Base-by-base conservation (phyloP, 352 stramenopile species). In the Pythium aristosporum region DNA sequence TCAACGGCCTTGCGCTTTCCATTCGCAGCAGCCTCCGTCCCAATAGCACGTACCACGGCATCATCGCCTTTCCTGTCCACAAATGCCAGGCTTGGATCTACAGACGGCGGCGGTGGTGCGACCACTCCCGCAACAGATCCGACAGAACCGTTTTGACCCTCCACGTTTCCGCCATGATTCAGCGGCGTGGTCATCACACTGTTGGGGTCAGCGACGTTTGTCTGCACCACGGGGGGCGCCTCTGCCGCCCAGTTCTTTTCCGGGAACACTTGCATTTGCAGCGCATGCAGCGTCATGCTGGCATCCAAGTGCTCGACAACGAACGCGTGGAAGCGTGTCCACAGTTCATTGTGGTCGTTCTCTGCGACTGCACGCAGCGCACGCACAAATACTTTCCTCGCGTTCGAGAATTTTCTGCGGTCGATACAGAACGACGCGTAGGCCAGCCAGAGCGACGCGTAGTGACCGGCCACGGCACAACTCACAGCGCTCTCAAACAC, bases 371-470 rank as follows among this genome's bases (percentile, higher is more conserved):
- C 68, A 32, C 77, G 48, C 39, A 91, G 42, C 18, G 75, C 84
- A 3, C 84, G 79, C 34, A 88, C 69, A 56, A 89, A 91, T 52
- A 92, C 71, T 70, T 92, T 92, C 21, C 80, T 62, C 20, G 84
- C 84, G 66, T 91, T 92, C 8, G 80, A 87, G 41, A 84, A 81
- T 59, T 91, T 91, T 53, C 83, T 81, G 51, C 84, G 73, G 30
- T 92, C 78, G 48, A 90, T 60, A 61, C 82, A 92, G 60, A 92
- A 92, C 49, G 75, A 63, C 30, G 82, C 82, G 46, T 91, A 92
- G 61, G 85, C 72, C 18, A 89, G 67, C 81, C 80, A 92, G 28
- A 89, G 61, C 10, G 60, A 55, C 5, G 60, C 72, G 54, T 62
- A 75, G 18, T 25, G 44, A 20, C 72, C 67, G 2, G 79, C 81